Percentiles rank a stretch among this genome's conserved stretches.
phyloP scores from a whole-genome alignment of 1,284 basidiomycete genomes.

The Vanrija sp. region DNA sequence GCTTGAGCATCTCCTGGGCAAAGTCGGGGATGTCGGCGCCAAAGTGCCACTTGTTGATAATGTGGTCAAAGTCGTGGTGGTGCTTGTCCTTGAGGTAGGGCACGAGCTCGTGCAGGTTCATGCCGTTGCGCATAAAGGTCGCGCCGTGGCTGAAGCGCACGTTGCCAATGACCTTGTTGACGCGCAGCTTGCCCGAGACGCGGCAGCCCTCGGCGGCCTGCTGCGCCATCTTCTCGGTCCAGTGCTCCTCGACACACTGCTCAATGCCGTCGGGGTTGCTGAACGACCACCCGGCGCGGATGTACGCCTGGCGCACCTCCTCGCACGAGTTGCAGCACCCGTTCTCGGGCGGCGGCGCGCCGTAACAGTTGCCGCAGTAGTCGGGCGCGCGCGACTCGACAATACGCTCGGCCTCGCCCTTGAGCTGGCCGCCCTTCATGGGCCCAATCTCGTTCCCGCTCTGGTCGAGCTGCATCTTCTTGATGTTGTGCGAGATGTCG shows the following conservation, averaged over 20 bases:
- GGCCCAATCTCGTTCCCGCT: conserved; percentile 60
- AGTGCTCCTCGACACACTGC: conserved; percentile 88
- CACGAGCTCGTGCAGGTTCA: conserved; percentile 82
- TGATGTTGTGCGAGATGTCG: conserved; percentile 82
- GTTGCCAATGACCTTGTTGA: conserved; percentile 89
- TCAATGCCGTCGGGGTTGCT: conserved; percentile 84
- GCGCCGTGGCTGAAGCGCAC: conserved; percentile 78
- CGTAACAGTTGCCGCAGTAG: conserved; percentile 97
- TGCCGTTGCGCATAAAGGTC: conserved; percentile 82
- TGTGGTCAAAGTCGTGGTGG: conserved; percentile 91
- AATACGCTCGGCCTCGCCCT: conserved; percentile 80
- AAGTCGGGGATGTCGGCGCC: conserved; percentile 58
- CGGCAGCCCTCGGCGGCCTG: conserved; percentile 94
- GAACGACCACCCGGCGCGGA: conserved; percentile 93
- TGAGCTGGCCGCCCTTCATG: conserved; percentile 53
- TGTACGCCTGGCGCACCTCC: conserved; percentile 85
- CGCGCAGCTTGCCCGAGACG: conserved; percentile 80
- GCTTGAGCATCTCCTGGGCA: conserved; percentile 62
- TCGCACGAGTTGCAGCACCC: conserved; percentile 98
- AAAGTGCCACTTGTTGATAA: conserved; percentile 76
- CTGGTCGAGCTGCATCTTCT: conserved; percentile 72
- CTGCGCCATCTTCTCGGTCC: conserved; percentile 88
- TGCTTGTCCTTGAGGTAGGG: conserved; percentile 86
- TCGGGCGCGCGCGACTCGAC: conserved; percentile 59
- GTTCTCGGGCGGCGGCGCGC: conserved; percentile 70